These are phyloP conservation scores for Umbelopsis sp. DNA, from an alignment of 371 early-diverging fungal genomes.

Conservation along the genomic window DNA sequence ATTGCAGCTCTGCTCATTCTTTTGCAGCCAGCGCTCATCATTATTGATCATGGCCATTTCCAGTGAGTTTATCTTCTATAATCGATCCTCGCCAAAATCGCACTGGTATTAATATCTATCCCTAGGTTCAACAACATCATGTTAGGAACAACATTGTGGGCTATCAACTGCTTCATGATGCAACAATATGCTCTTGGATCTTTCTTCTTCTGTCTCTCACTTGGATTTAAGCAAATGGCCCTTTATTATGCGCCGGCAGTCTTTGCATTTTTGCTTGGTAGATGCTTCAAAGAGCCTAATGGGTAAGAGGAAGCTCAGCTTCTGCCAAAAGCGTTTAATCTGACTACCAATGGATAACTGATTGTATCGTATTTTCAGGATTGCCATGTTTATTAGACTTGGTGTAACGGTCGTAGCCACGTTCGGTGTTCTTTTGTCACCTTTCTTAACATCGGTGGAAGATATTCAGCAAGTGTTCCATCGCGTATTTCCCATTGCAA, in stretches of 20 bases:
- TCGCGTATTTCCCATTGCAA: conserved; percentile 90
- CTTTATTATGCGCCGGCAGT: conserved; percentile 91
- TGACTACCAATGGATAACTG: neutral
- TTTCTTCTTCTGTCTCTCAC: conserved; percentile 76
- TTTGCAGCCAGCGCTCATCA: conserved; percentile 82
- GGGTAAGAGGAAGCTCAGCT: conserved; percentile 37
- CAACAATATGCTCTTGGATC: conserved; percentile 72
- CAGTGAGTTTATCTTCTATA: conserved; percentile 57
- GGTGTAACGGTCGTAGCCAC: conserved; percentile 77
- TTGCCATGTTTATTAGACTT: conserved; percentile 68
- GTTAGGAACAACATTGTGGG: conserved; percentile 86
- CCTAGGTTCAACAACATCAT: conserved; percentile 89
- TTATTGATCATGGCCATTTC: conserved; percentile 97
- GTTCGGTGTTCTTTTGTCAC: conserved; percentile 65
- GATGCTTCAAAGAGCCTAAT: conserved; percentile 57
- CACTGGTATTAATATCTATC: neutral
- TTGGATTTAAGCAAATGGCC: conserved; percentile 96
- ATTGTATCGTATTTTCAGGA: conserved; percentile 25
- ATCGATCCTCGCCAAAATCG: too few species aligned
- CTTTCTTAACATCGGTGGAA: conserved; percentile 68
- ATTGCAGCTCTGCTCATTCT: conserved; percentile 64
- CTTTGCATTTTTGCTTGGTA: conserved; percentile 84
- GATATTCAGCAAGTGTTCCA: conserved; percentile 77
- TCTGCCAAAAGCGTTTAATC: neutral
- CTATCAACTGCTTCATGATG: conserved; percentile 67